Evolutionary conservation across 2,329 filamentous ascomycete species (phyloP).

Genomic region (Trichoderma koningii): DNA sequence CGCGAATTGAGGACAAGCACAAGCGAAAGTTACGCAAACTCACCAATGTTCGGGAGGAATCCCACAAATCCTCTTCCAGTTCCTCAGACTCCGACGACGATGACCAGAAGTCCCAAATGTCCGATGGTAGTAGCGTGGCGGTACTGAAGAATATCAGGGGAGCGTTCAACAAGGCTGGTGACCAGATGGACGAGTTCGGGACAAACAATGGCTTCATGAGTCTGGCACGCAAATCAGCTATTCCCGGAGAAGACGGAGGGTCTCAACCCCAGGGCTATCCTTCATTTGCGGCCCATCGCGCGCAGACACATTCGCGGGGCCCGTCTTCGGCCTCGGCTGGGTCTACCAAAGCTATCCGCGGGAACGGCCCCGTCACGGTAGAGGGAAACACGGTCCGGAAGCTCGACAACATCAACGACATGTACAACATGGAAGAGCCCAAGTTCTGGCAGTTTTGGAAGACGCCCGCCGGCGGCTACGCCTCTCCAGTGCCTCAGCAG

Average conservation of each 20-base stretch:
- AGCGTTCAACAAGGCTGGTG: conserved; percentile 48
- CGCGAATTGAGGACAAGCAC: conserved; percentile 30
- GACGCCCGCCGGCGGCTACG: conserved; percentile 61
- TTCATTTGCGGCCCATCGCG: conserved; percentile 39
- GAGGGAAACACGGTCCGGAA: conserved; percentile 57
- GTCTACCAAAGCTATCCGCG: conserved; percentile 37
- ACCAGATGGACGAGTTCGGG: conserved; percentile 56
- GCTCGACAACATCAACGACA: conserved; percentile 51
- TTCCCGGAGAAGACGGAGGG: conserved; percentile 30
- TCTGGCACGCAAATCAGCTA: background rate
- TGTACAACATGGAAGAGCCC: conserved; percentile 49
- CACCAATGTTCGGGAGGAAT: conserved; percentile 22
- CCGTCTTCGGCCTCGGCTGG: conserved; percentile 45
- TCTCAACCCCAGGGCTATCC: conserved; percentile 32
- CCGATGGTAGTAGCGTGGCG: conserved; percentile 33
- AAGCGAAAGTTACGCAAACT: background rate
- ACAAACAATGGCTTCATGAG: conserved; percentile 57
- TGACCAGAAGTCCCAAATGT: background rate
- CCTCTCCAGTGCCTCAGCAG: conserved; percentile 62
- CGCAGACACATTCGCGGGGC: conserved; percentile 40
- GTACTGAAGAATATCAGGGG: conserved; percentile 52
- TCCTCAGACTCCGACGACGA: conserved; percentile 11
- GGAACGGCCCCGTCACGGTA: background rate
- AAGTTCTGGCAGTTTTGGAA: conserved; percentile 68
- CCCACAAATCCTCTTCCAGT: background rate